Evolutionary conservation across 2,329 filamentous ascomycete genomes (phyloP).

Genomic region (Penicillium palitans): DNA sequence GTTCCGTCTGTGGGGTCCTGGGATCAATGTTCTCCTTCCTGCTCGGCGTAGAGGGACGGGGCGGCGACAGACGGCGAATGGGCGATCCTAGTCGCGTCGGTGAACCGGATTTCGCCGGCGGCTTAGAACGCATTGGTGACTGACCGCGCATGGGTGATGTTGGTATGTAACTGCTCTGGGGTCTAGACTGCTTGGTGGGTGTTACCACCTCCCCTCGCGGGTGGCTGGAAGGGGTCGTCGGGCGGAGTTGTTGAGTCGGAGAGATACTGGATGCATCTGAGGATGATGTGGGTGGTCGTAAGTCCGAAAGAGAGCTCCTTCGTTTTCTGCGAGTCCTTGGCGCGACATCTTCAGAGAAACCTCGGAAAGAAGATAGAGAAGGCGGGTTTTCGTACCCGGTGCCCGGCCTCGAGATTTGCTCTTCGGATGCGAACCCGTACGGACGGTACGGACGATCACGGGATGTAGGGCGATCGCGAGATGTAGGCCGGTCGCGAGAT

Average conservation of each 20-base stretch:
- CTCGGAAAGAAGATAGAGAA: conserved; percentile 53
- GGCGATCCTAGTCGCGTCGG: conserved; percentile 35
- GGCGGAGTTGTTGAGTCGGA: conserved; percentile 38
- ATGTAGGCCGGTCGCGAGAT: conserved; percentile 54
- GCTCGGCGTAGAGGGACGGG: conserved; percentile 37
- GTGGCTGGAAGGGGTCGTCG: conserved; percentile 35
- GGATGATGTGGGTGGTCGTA: conserved; percentile 66
- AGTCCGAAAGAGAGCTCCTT: conserved; percentile 86
- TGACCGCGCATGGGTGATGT: conserved; percentile 31
- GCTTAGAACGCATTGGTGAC: conserved; percentile 26
- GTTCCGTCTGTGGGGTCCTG: conserved; percentile 34
- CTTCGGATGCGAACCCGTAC: conserved; percentile 51
- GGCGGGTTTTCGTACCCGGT: conserved; percentile 51
- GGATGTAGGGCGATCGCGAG: conserved; percentile 34
- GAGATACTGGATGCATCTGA: conserved; percentile 51
- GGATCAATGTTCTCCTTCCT: conserved; percentile 45
- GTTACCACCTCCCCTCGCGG: conserved; percentile 32
- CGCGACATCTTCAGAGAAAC: conserved; percentile 48
- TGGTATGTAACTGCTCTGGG: conserved; percentile 32
- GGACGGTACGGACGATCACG: conserved; percentile 56
- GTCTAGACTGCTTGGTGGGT: conserved; percentile 31
- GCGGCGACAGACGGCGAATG: conserved; percentile 32
- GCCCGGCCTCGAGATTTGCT: conserved; percentile 45
- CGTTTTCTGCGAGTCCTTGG: conserved; percentile 69
- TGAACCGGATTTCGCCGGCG: conserved; percentile 34